phyloP scores from a whole-genome alignment of 2,329 filamentous ascomycete species.

The Aspergillus sp. region DNA sequence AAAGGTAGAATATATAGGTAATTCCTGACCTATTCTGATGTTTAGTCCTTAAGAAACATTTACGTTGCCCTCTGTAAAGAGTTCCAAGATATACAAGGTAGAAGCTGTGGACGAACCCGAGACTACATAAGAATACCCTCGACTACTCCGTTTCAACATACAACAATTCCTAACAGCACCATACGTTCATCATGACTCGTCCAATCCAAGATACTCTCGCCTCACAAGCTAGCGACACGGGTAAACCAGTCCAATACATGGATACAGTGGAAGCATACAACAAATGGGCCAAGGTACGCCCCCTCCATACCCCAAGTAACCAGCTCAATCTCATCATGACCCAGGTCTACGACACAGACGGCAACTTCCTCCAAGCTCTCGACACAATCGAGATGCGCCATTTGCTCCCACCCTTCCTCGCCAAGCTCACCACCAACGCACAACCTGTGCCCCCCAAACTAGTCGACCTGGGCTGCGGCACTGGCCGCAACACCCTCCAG shows the following conservation, averaged over 20 bases:
- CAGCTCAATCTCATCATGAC: not conserved
- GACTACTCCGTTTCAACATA: not conserved
- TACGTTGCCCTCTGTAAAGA: too few relatives aligned
- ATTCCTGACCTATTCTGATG: too few relatives aligned
- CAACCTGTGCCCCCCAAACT: constrained; percentile 32
- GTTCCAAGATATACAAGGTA: too few relatives aligned
- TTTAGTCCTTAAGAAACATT: too few relatives aligned
- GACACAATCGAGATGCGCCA: constrained; percentile 56
- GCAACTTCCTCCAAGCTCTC: constrained; percentile 64
- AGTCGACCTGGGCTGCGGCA: constrained; percentile 65
- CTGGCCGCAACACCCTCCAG: constrained; percentile 60
- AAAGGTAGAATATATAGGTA: too few relatives aligned
- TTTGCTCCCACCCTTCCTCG: constrained; percentile 51
- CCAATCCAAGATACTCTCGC: constrained; percentile 22
- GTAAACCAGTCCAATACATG: constrained; percentile 25
- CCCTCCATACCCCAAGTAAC: not conserved
- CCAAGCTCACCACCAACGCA: constrained; percentile 19
- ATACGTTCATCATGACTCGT: constrained; percentile 11
- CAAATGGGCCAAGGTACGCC: constrained; percentile 34
- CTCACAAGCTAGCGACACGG: not conserved
- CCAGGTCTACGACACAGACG: constrained; percentile 62
- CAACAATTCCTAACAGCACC: not conserved
- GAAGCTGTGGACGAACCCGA: too few relatives aligned
- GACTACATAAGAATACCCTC: not conserved
- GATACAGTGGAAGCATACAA: constrained; percentile 37